A percentile compares a stretch with the other conserved stretches of the same genome.
Conservation (phyloP, 1,284 basidiomycete species). For the Cryptococcus maquisensis region DNA sequence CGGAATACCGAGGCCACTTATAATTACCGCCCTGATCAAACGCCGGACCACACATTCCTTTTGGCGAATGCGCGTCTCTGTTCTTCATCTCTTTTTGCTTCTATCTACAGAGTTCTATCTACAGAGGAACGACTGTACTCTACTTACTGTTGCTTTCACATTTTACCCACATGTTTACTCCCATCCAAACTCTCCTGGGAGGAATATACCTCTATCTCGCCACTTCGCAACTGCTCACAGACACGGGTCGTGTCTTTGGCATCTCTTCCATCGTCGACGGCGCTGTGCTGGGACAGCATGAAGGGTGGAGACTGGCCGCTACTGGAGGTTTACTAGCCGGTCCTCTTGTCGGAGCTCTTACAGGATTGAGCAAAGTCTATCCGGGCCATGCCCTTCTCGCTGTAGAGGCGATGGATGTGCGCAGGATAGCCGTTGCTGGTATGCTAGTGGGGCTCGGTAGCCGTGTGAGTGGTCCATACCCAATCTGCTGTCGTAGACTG, state of each 20-base stretch:
- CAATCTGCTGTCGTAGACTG: background rate
- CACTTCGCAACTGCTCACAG: constrained; percentile 55
- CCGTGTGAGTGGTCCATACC: constrained; percentile 52
- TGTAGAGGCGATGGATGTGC: constrained; percentile 33
- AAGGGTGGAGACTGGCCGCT: constrained; percentile 39
- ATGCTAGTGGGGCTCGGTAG: constrained; percentile 61
- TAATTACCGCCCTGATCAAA: no score
- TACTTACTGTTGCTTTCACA: no score
- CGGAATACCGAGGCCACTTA: no score
- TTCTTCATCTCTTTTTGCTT: no score
- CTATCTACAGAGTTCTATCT: no score
- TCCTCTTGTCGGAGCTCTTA: constrained; percentile 20
- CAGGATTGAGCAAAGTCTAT: constrained; percentile 42
- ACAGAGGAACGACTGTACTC: no score
- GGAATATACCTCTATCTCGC: constrained; percentile 59
- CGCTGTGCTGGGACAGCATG: constrained; percentile 53
- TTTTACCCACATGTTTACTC: constrained; percentile 44
- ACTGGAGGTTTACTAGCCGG: constrained; percentile 39
- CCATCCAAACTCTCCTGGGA: constrained; percentile 60
- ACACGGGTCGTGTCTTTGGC: constrained; percentile 61
- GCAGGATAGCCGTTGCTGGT: constrained; percentile 54
- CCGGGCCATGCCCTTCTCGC: constrained; percentile 53
- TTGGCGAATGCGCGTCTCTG: no score
- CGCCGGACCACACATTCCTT: no score
- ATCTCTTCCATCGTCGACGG: constrained; percentile 62